phyloP scores from a whole-genome alignment of 208 protist genomes.

The Naegleria lovaniensis region DNA sequence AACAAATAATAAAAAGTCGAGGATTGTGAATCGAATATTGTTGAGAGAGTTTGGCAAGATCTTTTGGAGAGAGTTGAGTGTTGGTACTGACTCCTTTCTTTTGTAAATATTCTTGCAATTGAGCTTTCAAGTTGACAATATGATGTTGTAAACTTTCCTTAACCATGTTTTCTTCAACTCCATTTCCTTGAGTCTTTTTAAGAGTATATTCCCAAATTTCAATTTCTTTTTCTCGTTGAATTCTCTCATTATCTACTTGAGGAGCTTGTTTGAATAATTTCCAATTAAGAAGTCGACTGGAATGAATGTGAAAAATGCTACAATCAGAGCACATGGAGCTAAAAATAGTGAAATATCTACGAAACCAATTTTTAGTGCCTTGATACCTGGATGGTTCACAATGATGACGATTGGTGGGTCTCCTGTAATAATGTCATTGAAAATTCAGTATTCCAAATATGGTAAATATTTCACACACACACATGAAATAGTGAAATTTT shows the following conservation, averaged over 20 bases:
- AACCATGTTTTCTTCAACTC: not conserved
- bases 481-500: constrained; percentile 4
- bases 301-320: not conserved
- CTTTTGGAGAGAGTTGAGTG: not conserved
- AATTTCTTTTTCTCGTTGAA: constrained; percentile 17
- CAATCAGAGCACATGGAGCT: constrained; percentile 15
- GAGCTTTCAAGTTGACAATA: constrained; percentile 1
- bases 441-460: constrained; percentile 34
- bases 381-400: constrained; percentile 36
- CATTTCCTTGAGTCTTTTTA: not conserved
- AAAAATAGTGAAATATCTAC: constrained; percentile 30
- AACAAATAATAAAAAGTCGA: constrained; percentile 38
- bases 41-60: constrained; percentile 27
- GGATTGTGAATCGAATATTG: constrained; percentile 41
- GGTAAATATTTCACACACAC: constrained; percentile 15
- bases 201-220: constrained; percentile 27
- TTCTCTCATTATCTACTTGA: not conserved
- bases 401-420: constrained; percentile 64
- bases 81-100: not conserved
- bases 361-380: constrained; percentile 30
- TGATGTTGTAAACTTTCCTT: not conserved
- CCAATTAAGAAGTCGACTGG: constrained; percentile 27
- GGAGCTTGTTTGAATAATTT: not conserved
- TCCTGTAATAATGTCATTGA: constrained; percentile 42
- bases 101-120: not conserved